Evolutionary conservation across 495 filamentous ascomycete species (phyloP), one percentile per base, ranked within the genome.

Genomic region (Choiromyces venosus): DNA sequence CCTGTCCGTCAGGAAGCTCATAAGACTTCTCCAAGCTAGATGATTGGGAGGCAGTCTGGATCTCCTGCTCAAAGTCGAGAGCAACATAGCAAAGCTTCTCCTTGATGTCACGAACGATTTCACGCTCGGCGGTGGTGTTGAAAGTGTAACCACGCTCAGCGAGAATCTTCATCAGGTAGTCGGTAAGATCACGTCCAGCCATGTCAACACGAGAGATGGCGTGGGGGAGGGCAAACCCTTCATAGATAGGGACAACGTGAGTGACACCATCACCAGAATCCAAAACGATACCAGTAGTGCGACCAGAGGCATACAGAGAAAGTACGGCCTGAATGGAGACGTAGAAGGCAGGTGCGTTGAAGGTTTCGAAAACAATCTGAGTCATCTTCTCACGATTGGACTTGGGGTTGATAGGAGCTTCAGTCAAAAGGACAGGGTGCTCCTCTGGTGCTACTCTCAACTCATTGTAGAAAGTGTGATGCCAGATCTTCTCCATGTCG

Each of bases 401-500:
- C 81, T 94, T 90, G 6, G 95, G 95, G 84, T 99, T 99, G 75
- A 99, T 88, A 25, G 95, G 95, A 35, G 95, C 93, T 84, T 99
- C 95, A 74, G 95, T 99, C 74, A 99, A 87, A 68, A 99, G 89
- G 71, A 98, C 94, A 33, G 95, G 95, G 83, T 99, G 95, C 90
- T 94, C 95, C 89, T 99, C 96, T 74, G 95, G 95, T 77, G 95
- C 95, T 76, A 99, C 95, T 92, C 95, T 95, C 83, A 99, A 90
- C 89, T 92, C 91, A 81, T 91, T 91, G 73, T 88, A 88, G 83
- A 92, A 93, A 68, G 92, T 90, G 80, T 90, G 89, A 82, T 93
- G 91, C 95, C 95, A 99, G 83, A 99, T 99, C 83, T 92, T 91
- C 85, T 98, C 95, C 95, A 99, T 99, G 81, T 99, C 95, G 79